A percentile compares a stretch with the other conserved stretches of the same genome.
Conservation (phyloP, 306 rosid genomes). For the Glycine soja region DNA sequence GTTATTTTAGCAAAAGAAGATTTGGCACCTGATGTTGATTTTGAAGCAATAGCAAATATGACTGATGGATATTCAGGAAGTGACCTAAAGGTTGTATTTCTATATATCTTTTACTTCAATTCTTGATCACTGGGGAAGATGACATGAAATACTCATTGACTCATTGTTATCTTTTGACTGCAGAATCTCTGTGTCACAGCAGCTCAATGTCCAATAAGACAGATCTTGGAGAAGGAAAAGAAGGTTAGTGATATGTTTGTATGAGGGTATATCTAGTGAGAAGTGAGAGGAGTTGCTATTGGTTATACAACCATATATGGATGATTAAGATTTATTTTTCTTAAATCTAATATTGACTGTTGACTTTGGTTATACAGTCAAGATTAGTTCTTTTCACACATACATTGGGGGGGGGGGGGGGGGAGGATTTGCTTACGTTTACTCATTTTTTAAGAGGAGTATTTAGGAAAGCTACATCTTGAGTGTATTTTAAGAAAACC, state of each 20-base stretch:
- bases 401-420: too few species aligned
- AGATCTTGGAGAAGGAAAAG: slow-evolving; percentile 91
- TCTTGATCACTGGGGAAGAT: slow-evolving; percentile 34
- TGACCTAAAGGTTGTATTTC: slow-evolving; percentile 79
- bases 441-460: neutral
- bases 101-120: slow-evolving; percentile 22
- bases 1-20: slow-evolving; percentile 94
- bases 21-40: slow-evolving; percentile 73
- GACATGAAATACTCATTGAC: slow-evolving; percentile 23
- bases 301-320: neutral
- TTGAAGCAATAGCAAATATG: slow-evolving; percentile 83
- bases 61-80: slow-evolving; percentile 98
- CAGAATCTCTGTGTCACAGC: slow-evolving; percentile 94
- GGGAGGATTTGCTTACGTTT: neutral
- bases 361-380: neutral
- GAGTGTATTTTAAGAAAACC: neutral
- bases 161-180: slow-evolving; percentile 47
- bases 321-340: neutral
- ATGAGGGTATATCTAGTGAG: slow-evolving; percentile 2
- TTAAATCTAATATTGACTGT: neutral
- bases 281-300: neutral
- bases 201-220: slow-evolving; percentile 90
- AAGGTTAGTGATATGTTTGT: slow-evolving; percentile 58
- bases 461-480: neutral
- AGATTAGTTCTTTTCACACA: too few species aligned